These are phyloP conservation scores for Rhizopus sp. DNA, from an alignment of 371 early-diverging fungal genomes.

Conservation along the genomic window DNA sequence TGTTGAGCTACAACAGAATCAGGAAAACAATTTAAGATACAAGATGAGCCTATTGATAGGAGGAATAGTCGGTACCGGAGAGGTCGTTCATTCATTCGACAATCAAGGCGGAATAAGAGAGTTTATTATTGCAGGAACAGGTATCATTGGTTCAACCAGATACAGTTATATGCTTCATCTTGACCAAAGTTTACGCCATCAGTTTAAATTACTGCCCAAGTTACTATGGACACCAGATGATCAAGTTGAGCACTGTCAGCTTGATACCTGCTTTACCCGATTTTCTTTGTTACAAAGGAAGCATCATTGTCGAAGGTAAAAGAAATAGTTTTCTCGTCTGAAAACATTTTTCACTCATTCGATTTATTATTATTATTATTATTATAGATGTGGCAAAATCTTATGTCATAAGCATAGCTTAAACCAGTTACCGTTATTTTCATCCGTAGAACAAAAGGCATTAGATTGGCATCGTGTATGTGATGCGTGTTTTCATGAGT, in stretches of 20 bases:
- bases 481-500: slow-evolving; percentile 23
- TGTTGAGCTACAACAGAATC: background rate
- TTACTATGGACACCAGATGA: slow-evolving; percentile 21
- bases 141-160: slow-evolving; percentile 9
- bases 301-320: slow-evolving; percentile 34
- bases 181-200: slow-evolving; percentile 7
- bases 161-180: slow-evolving; percentile 20
- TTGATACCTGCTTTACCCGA: slow-evolving; percentile 15
- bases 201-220: slow-evolving; percentile 20
- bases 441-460: background rate
- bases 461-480: slow-evolving; percentile 29
- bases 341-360: background rate
- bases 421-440: slow-evolving; percentile 26
- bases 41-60: slow-evolving; percentile 23
- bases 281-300: slow-evolving; percentile 24
- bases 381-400: slow-evolving; percentile 23
- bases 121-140: slow-evolving; percentile 26
- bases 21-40: slow-evolving; percentile 13
- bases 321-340: background rate
- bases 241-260: slow-evolving; percentile 16
- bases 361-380: slow-evolving; percentile 1
- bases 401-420: slow-evolving; percentile 29
- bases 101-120: slow-evolving; percentile 16
- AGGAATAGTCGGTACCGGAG: slow-evolving; percentile 24
- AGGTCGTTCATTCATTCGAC: slow-evolving; percentile 27